Evolutionary conservation across 441 rosid species (phyloP).

Genomic region (Cnidoscolus chayamansa): DNA sequence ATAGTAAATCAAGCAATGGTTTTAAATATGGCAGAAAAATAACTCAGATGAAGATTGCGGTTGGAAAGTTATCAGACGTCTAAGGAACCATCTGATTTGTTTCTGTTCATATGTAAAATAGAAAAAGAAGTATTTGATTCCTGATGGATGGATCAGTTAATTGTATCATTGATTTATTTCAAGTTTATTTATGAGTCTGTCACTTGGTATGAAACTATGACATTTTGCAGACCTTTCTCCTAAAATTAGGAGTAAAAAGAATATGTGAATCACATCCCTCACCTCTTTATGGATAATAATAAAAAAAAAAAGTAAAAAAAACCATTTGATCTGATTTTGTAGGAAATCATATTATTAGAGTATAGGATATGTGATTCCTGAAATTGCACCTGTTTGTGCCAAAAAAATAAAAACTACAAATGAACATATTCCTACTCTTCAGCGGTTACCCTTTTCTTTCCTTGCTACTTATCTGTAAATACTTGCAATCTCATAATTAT

Average conservation of each 20-base stretch:
- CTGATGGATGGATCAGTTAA: background rate
- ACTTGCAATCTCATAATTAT: no score
- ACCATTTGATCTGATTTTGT: background rate
- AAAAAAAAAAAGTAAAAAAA: no score
- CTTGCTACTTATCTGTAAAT: no score
- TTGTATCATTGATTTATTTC: background rate
- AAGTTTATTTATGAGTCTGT: no score
- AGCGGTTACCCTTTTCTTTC: no score
- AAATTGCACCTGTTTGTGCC: no score
- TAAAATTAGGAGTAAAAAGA: background rate
- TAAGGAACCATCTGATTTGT: conserved; percentile 32
- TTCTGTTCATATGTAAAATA: conserved; percentile 17
- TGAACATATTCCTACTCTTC: no score
- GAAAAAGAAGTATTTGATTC: background rate
- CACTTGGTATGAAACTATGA: background rate
- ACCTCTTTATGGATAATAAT: background rate
- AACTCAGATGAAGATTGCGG: background rate
- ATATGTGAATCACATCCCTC: background rate
- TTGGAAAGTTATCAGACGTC: conserved; percentile 22
- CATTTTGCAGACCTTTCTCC: background rate
- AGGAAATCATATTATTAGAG: background rate
- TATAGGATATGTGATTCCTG: no score
- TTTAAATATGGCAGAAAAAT: conserved; percentile 11
- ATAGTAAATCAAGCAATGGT: conserved; percentile 10
- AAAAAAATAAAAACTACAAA: no score